Evolutionary conservation across 1,139 yeast species (phyloP), one percentile per base, ranked within the genome.

Genomic region (Candida sanyaensis): DNA sequence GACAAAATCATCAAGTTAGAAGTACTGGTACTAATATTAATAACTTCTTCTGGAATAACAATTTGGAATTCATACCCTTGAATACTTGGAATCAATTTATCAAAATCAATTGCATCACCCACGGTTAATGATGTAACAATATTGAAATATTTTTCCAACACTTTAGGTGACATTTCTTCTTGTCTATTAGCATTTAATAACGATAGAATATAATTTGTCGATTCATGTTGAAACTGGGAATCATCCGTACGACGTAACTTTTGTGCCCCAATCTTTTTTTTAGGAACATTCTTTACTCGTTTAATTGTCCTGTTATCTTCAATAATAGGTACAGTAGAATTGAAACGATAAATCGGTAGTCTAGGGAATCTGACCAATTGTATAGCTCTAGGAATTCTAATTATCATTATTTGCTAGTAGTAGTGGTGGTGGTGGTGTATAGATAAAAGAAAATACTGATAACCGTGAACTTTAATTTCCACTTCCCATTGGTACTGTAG

Each of bases 21-120:
- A 6, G 44, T 50, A 4, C 50, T 54, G 46, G 64, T 66, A 26
- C 61, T 58, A 5, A 76, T 63, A 50, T 73, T 73, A 1, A 88
- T 73, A 27, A 88, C 90, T 59, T 88, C 96, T 34, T 84, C 85
- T 0, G 91, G 88, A 2, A 89, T 81, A n/a, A 87, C 50, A 58
- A 69, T 63, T 4, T 49, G 36, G 55, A 69, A 60, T 32, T 80
- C 75, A 47, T 65, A 56, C 9, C 60, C 59, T 31, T 64, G 61
- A 28, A 82, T 58, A 2, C 65, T 58, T 48, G 44, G 54, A 21
- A 71, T 56, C 4, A 77, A 77, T 37, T 61, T 63, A 0, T 70
- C 68, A 39, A 89, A 67, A 59, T 88, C 83, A 54, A 88, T 88
- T 10, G 71, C 64, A 55, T 88, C 95, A 48, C 91, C 86, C 0